Evolutionary conservation across 768 basidiomycete genomes (phyloP).

Genomic region (Psilocybe cyanescens): DNA sequence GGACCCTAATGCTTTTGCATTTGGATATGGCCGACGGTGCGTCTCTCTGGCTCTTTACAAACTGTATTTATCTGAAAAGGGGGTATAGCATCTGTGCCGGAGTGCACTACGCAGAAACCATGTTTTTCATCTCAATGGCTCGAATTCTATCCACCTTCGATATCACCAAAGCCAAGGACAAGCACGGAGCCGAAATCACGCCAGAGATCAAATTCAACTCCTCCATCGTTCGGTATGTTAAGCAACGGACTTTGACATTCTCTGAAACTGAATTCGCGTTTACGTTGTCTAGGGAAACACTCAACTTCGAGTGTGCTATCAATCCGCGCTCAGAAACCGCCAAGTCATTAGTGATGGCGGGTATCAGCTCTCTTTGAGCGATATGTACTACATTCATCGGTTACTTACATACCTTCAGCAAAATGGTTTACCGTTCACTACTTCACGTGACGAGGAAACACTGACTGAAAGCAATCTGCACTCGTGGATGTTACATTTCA

Average conservation of each 20-base stretch:
- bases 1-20: conserved; percentile 26
- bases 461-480: no score
- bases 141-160: conserved; percentile 25
- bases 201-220: conserved; percentile 27
- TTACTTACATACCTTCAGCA: no score
- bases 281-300: conserved; percentile 16
- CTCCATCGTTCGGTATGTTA: conserved; percentile 23
- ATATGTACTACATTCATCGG: no score
- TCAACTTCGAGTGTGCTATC: conserved; percentile 19
- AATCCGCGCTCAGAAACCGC: conserved; percentile 19
- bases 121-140: conserved; percentile 27
- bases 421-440: no score
- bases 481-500: no score
- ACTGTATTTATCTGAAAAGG: not conserved
- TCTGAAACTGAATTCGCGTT: not conserved
- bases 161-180: conserved; percentile 22
- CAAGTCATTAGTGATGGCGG: conserved; percentile 6
- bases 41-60: not conserved
- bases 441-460: no score
- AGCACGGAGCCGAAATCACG: conserved; percentile 22
- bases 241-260: not conserved
- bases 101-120: conserved; percentile 27
- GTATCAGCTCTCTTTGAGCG: not conserved
- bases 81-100: conserved; percentile 26
- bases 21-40: conserved; percentile 32